A percentile compares a stretch with the other conserved stretches of the same genome.
phyloP scores from a whole-genome alignment of 306 rosid genomes.

The Fragaria nilgerrensis region DNA sequence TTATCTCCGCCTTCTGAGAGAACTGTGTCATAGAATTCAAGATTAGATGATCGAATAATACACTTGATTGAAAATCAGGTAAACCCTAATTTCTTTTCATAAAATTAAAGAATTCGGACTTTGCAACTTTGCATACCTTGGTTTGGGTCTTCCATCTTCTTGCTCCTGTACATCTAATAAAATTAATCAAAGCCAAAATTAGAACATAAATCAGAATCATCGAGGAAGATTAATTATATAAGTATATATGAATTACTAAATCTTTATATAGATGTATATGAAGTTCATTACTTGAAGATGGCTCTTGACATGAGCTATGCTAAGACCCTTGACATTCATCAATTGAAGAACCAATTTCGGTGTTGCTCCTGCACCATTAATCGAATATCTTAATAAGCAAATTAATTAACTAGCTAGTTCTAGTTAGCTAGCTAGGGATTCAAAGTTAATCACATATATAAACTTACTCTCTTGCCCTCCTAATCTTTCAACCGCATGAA shows the following conservation, averaged over 20 bases:
- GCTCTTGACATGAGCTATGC: slow-evolving; percentile 54
- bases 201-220: not conserved
- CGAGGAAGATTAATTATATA: not conserved
- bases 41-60: not conserved
- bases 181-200: slow-evolving; percentile 4
- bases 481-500: slow-evolving; percentile 42
- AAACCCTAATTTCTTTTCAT: slow-evolving; percentile 5
- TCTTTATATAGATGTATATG: not conserved
- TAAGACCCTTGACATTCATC: slow-evolving; percentile 50
- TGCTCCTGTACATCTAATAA: slow-evolving; percentile 46
- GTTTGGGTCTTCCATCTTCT: slow-evolving; percentile 41
- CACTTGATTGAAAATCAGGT: not conserved
- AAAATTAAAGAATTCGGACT: not conserved
- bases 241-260: not conserved
- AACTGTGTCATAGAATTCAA: slow-evolving; percentile 10
- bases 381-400: not conserved
- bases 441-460: not conserved
- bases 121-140: slow-evolving; percentile 24
- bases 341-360: slow-evolving; percentile 50
- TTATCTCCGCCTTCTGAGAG: slow-evolving; percentile 31
- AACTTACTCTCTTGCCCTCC: slow-evolving; percentile 47
- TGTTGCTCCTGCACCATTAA: slow-evolving; percentile 44
- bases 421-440: not conserved
- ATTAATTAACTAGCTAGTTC: not conserved
- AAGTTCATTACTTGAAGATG: slow-evolving; percentile 47